These are phyloP conservation scores for Nadsonia fulvescens DNA, from an alignment of 805 yeast genomes.

Conservation along the genomic window DNA sequence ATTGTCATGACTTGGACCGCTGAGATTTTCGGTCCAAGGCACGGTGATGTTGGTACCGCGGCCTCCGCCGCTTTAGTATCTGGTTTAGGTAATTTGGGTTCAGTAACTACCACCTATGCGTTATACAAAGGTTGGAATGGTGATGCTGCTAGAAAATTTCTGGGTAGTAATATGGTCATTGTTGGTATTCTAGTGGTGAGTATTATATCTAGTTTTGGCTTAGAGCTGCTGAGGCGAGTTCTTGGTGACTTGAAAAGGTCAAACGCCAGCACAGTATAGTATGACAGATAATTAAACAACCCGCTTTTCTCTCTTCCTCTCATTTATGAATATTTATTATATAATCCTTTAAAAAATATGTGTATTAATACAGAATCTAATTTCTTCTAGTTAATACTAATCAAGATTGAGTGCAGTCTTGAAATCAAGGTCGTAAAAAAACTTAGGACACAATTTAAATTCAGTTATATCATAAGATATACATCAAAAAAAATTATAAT, in stretches of 20 bases:
- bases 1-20: conserved; percentile 72
- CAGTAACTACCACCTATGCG: conserved; percentile 75
- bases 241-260: conserved; percentile 21
- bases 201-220: conserved; percentile 31
- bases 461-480: too few relatives aligned
- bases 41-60: conserved; percentile 77
- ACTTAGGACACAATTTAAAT: too few relatives aligned
- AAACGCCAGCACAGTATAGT: too few relatives aligned
- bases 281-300: too few relatives aligned
- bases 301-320: too few relatives aligned
- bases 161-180: conserved; percentile 69
- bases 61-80: conserved; percentile 68
- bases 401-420: too few relatives aligned
- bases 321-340: too few relatives aligned
- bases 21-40: conserved; percentile 48
- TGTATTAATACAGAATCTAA: too few relatives aligned
- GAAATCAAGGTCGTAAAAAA: too few relatives aligned
- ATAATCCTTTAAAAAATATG: too few relatives aligned
- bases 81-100: conserved; percentile 76
- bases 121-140: conserved; percentile 77
- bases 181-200: conserved; percentile 61
- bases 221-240: conserved; percentile 17
- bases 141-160: conserved; percentile 41
- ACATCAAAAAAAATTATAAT: too few relatives aligned
- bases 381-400: too few relatives aligned